Conservation (phyloP, 2,329 filamentous ascomycete genomes). For the Fusarium torulosum region DNA sequence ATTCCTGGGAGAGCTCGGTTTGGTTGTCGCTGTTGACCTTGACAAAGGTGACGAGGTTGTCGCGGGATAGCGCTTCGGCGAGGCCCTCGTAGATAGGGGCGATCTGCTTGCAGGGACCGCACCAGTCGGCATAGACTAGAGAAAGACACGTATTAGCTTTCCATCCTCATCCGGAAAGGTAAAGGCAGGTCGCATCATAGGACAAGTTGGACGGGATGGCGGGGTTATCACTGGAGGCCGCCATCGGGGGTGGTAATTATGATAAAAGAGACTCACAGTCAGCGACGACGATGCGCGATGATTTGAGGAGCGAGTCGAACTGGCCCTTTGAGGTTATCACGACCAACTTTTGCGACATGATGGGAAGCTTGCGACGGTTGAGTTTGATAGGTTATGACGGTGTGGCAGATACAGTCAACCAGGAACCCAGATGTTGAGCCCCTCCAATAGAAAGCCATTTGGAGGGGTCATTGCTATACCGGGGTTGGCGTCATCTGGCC, state of each 20-base stretch:
- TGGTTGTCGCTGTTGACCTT: constrained; percentile 89
- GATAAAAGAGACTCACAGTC: constrained; percentile 77
- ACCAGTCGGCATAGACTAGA: constrained; percentile 89
- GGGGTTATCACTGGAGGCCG: constrained; percentile 34
- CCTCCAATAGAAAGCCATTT: constrained; percentile 42
- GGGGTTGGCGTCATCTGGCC: constrained; percentile 44
- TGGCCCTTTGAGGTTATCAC: constrained; percentile 66
- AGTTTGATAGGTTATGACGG: constrained; percentile 40
- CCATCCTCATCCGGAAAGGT: constrained; percentile 1
- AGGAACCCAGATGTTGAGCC: constrained; percentile 36
- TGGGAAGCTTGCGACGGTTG: constrained; percentile 37
- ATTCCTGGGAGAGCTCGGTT: constrained; percentile 77
- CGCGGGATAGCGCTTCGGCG: constrained; percentile 75
- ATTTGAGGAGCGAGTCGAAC: constrained; percentile 75
- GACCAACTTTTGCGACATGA: constrained; percentile 50
- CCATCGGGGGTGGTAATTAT: not conserved
- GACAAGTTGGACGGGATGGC: constrained; percentile 30
- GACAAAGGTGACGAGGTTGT: constrained; percentile 81
- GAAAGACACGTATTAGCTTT: constrained; percentile 31
- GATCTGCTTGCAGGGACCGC: constrained; percentile 84
- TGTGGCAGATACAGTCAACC: constrained; percentile 41
- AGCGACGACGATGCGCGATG: constrained; percentile 83
- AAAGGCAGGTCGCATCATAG: constrained; percentile 30
- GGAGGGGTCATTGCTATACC: constrained; percentile 49
- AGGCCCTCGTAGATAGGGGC: constrained; percentile 86